These are phyloP conservation scores for Clonostachys sp. DNA, from an alignment of 2,329 filamentous ascomycete genomes.

Conservation along the genomic window DNA sequence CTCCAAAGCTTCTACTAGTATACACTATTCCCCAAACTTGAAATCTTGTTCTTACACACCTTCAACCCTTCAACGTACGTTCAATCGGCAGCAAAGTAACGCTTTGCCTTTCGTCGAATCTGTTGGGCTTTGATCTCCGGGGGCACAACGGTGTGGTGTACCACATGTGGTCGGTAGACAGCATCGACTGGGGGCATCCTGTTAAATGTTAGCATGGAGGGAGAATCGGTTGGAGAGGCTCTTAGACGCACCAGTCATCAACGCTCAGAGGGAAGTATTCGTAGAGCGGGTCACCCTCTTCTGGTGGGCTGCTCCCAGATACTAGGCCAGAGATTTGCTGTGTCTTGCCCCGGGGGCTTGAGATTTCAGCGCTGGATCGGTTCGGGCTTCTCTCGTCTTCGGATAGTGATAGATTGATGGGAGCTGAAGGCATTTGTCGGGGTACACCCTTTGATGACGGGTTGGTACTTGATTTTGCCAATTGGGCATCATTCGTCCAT, in stretches of 20 bases:
- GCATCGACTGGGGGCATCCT: conserved; percentile 86
- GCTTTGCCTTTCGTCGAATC: conserved; percentile 60
- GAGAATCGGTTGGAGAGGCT: not conserved
- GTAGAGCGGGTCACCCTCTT: conserved; percentile 80
- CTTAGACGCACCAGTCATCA: conserved; percentile 66
- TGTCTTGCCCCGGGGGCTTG: conserved; percentile 44
- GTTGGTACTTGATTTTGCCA: not conserved
- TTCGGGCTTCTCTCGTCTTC: conserved; percentile 57
- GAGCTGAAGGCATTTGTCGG: conserved; percentile 23
- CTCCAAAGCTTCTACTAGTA: no score
- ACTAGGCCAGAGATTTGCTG: conserved; percentile 24
- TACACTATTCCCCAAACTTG: no score
- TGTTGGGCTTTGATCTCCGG: conserved; percentile 67
- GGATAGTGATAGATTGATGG: conserved; percentile 51
- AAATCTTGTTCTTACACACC: not conserved
- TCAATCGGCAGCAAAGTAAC: conserved; percentile 67
- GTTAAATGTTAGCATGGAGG: not conserved
- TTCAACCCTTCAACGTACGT: not conserved
- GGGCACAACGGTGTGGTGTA: conserved; percentile 77
- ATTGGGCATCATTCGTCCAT: conserved; percentile 2
- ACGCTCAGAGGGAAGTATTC: conserved; percentile 91
- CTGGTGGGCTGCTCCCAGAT: conserved; percentile 57
- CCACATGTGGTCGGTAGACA: conserved; percentile 86
- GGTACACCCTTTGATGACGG: conserved; percentile 5
- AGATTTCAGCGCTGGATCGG: conserved; percentile 41